Evolutionary conservation across 2,329 filamentous ascomycete genomes (phyloP).

Genomic region (Diaporthe amygdali): DNA sequence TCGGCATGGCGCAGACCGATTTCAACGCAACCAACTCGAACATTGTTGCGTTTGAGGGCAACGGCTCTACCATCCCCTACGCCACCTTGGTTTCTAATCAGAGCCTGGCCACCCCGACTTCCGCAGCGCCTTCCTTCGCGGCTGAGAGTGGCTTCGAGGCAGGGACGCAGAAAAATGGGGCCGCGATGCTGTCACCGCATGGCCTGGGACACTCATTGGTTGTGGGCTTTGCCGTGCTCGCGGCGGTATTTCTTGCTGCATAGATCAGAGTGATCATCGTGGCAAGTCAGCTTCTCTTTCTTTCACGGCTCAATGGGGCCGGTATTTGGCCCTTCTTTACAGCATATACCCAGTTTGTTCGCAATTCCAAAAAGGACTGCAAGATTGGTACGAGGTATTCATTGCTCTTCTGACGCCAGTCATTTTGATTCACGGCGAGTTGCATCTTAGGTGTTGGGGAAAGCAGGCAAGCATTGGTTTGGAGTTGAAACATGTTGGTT

Average conservation of each 20-base stretch:
- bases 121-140: slow-evolving; percentile 38
- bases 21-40: slow-evolving; percentile 59
- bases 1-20: slow-evolving; percentile 59
- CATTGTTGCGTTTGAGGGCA: slow-evolving; percentile 55
- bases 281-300: no score
- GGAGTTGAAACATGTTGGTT: neutral
- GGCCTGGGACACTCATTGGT: slow-evolving; percentile 32
- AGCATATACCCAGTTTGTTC: neutral
- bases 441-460: slow-evolving; percentile 3
- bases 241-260: neutral
- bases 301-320: neutral
- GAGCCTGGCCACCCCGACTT: slow-evolving; percentile 34
- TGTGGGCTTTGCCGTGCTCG: neutral
- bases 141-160: slow-evolving; percentile 43
- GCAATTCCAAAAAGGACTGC: neutral
- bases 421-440: neutral
- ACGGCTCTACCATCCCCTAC: slow-evolving; percentile 55
- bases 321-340: neutral
- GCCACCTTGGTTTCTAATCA: slow-evolving; percentile 51
- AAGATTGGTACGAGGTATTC: neutral
- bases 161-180: slow-evolving; percentile 27
- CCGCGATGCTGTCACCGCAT: slow-evolving; percentile 26
- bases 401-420: neutral
- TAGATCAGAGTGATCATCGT: neutral
- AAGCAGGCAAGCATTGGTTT: slow-evolving; percentile 7